phyloP scores from a whole-genome alignment of 2,329 filamentous ascomycete genomes.

The Biscogniauxia marginata region DNA sequence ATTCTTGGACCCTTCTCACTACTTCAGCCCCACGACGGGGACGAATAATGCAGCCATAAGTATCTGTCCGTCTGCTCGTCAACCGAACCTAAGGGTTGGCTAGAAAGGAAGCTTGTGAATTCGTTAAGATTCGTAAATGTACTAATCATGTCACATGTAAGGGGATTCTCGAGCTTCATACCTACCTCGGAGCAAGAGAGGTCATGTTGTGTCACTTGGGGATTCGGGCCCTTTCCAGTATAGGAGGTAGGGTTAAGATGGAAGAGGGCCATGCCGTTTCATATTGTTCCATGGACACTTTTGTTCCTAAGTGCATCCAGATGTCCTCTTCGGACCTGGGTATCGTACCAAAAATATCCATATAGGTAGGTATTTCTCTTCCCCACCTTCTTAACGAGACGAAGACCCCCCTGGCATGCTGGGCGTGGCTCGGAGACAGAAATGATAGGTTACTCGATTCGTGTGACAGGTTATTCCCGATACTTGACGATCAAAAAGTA shows the following conservation, averaged over 20 bases:
- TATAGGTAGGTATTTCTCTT: background rate
- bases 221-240: too few relatives aligned
- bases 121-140: too few relatives aligned
- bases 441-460: background rate
- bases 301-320: too few relatives aligned
- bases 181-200: background rate
- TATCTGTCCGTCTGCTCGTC: too few relatives aligned
- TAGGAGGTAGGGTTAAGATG: background rate
- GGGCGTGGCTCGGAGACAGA: too few relatives aligned
- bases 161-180: too few relatives aligned
- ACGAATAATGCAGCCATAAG: background rate
- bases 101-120: background rate
- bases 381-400: background rate
- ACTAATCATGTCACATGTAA: too few relatives aligned
- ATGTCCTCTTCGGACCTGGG: background rate
- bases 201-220: background rate
- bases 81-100: too few relatives aligned
- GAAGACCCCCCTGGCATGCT: background rate
- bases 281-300: background rate
- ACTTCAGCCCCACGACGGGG: background rate
- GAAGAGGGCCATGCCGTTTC: background rate
- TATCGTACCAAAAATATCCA: background rate
- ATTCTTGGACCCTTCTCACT: background rate
- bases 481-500: background rate
- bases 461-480: background rate